Evolutionary conservation across 345 rosid genomes (phyloP), one percentile per base, ranked within the genome.

Genomic region (Aquilaria malaccensis): DNA sequence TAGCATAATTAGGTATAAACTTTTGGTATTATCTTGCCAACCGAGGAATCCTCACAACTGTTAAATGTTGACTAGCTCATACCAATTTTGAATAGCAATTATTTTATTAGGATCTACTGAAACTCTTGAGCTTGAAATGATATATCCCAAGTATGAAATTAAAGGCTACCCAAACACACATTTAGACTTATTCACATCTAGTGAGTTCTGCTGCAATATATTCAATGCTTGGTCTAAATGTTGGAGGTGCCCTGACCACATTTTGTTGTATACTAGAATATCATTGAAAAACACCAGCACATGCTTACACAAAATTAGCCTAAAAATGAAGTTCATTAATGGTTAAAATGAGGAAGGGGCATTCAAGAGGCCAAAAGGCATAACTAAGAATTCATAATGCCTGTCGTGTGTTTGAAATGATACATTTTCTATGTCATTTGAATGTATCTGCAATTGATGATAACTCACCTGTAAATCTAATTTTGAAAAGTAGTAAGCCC

Each of bases 71-170:
- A 11, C 15, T 0, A 50, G 64, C 13, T 1, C 4, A 10, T 50
- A 64, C 64, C 63, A 66, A 37, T 33, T 3, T 4, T 50, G 1
- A 11, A 51, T 50, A 2, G 70, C 58, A 3, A 13, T 3, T 2
- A 66, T n/a, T 10, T 66, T 66, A 0, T 13, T 9, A 0, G 41
- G 11, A 13, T 66, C 69, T 0, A 31, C 48, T 11, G 14, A 7
- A 0, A 45, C 30, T 10, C 59, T 60, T 10, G 12, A 2, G 4
- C 31, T 33, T 4, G 37, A 31, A 2, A 63, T 33, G 10, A 53
- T 32, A 12, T 65, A 61, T 0, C 68, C 62, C 14, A 65, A 31
- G 22, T 56, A 65, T 0, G 53, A 50, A 0, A 63, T 41, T 7
- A 10, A 13, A 1, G 41, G 2, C 11, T 48, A 45, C 2, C 1